phyloP scores from a whole-genome alignment of 2,329 filamentous ascomycete genomes.

The Botrytis elliptica region DNA sequence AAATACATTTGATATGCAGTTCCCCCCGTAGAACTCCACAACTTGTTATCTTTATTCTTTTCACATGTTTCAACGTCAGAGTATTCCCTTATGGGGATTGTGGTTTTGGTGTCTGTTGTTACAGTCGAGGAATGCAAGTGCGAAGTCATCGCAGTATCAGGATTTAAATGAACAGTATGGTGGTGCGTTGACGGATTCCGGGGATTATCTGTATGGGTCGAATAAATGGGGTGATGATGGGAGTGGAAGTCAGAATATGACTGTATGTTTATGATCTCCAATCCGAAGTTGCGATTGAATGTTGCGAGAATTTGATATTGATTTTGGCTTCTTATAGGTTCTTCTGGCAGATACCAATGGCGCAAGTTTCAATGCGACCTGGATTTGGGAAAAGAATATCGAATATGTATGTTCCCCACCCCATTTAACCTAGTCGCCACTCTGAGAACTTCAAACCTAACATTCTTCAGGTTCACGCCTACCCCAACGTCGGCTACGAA shows the following conservation, averaged over 20 bases:
- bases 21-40: not conserved
- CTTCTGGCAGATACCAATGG: constrained; percentile 14
- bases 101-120: not conserved
- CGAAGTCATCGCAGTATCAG: not conserved
- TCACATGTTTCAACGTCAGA: constrained; percentile 11
- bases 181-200: constrained; percentile 12
- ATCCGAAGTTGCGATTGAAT: not conserved
- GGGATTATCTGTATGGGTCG: constrained; percentile 8
- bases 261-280: not conserved
- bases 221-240: constrained; percentile 22
- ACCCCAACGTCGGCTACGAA: constrained; percentile 16
- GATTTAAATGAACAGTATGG: constrained; percentile 7
- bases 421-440: not conserved
- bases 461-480: constrained; percentile 10
- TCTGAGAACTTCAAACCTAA: not conserved
- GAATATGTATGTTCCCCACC: constrained; percentile 3
- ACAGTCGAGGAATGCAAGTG: not conserved
- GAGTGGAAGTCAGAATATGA: constrained; percentile 20
- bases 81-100: not conserved
- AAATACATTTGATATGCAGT: not conserved
- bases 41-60: not conserved
- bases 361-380: constrained; percentile 20
- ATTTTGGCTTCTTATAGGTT: not conserved
- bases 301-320: not conserved
- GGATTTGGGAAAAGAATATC: constrained; percentile 15